Base-by-base conservation (phyloP, 2,329 filamentous ascomycete species). In the Fusarium mundagurra region DNA sequence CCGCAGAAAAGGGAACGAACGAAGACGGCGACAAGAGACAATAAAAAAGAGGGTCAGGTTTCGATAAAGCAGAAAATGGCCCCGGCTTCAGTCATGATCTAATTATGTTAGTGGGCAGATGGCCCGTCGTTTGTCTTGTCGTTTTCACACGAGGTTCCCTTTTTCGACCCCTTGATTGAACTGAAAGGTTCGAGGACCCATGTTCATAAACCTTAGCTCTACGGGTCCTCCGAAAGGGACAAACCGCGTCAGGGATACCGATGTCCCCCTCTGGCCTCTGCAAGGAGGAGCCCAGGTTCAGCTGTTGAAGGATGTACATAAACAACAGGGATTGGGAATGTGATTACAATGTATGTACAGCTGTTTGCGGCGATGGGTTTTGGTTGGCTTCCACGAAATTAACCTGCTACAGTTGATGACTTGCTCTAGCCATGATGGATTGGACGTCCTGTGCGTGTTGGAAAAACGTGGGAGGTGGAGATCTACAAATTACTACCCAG, bases 31-130 rank as follows among this genome's bases (percentile, higher is more conserved):
- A 63, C 48, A 47, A 54, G 54, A 64, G 54, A 74, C 61, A 74
- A 73, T 74, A 68, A 74, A 72, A 73, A 74, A 74, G 64, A 72
- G 68, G 72, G 72, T 69, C 71, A 64, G 33, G n/a, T 36, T 27
- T 69, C 50, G 55, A 70, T 62, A 69, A 68, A 69, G 39, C 41
- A 61, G n/a, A 67, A 44, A 20, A 29, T 44, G 51, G 10, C 47
- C 38, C 67, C 58, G 60, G 71, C 54, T 73, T 51, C 31, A 51
- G 29, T 59, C 51, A 69, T 74, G 71, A 74, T 74, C 71, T 74
- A 74, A 72, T 72, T 65, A 69, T 58, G 34, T 74, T 50, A 73
- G 69, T 72, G 70, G 61, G 55, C 48, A 69, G 66, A 69, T 47
- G 55, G 55, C 65, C 71, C 45, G 45, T 59, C 47, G 16, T 65